A percentile compares a stretch with the other conserved stretches of the same genome.
Evolutionary conservation across 2,329 filamentous ascomycete species (phyloP).

Genomic region (Geosmithia morbida): DNA sequence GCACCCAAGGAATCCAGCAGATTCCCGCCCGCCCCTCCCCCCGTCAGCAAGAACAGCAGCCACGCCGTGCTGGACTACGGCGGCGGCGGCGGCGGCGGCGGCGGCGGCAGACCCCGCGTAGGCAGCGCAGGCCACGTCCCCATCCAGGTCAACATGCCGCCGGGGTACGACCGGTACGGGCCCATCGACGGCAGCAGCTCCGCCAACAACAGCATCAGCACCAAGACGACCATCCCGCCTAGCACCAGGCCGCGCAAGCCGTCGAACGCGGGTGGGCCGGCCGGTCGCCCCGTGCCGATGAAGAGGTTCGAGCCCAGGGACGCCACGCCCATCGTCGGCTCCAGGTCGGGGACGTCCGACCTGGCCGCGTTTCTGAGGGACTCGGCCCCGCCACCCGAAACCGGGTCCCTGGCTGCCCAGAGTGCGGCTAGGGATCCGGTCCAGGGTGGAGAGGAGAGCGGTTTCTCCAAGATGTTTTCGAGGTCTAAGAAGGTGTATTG

Average conservation of each 20-base stretch:
- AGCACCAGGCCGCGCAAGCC: neutral
- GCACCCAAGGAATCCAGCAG: constrained; percentile 9
- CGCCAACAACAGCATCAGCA: constrained; percentile 3
- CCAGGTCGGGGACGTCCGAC: constrained; percentile 53
- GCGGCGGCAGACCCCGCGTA: constrained; percentile 4
- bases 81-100: constrained; percentile 13
- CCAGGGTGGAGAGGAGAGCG: constrained; percentile 22
- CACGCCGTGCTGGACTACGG: too few species aligned
- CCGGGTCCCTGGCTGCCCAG: constrained; percentile 11
- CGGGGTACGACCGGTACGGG: constrained; percentile 27
- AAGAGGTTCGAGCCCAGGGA: constrained; percentile 46
- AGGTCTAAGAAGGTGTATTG: constrained; percentile 28
- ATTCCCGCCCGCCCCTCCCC: constrained; percentile 8
- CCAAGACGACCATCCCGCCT: neutral
- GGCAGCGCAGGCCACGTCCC: constrained; percentile 28
- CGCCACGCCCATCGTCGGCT: constrained; percentile 26
- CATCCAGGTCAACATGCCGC: constrained; percentile 34
- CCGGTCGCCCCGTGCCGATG: constrained; percentile 28
- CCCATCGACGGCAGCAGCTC: constrained; percentile 9
- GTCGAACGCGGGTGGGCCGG: constrained; percentile 5
- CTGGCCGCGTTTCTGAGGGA: constrained; percentile 59
- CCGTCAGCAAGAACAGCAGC: constrained; percentile 15
- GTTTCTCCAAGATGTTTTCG: constrained; percentile 32
- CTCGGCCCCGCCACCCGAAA: constrained; percentile 45
- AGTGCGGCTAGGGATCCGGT: constrained; percentile 6